Evolutionary conservation across 2,329 filamentous ascomycete genomes (phyloP).

Genomic region (Neofusicoccum laricinum): DNA sequence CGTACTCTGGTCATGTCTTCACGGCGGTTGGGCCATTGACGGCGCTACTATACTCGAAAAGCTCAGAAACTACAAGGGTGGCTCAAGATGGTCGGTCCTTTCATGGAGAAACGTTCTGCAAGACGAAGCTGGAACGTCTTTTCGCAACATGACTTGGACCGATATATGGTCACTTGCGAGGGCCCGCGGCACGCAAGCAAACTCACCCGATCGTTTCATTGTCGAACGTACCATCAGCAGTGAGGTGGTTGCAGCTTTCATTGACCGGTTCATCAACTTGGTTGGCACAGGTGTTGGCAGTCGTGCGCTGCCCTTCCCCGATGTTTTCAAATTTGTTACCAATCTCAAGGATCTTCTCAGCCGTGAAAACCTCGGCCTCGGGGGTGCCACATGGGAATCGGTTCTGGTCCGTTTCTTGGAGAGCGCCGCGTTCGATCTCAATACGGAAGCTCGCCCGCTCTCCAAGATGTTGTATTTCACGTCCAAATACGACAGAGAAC

Average conservation of each 20-base stretch:
- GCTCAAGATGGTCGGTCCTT: constrained; percentile 29
- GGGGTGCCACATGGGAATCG: constrained; percentile 43
- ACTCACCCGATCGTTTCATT: constrained; percentile 4
- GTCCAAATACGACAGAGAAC: constrained; percentile 40
- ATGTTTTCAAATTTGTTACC: constrained; percentile 24
- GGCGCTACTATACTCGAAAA: constrained; percentile 40
- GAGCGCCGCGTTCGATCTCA: constrained; percentile 44
- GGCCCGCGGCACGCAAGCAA: constrained; percentile 2
- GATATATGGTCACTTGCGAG: constrained; percentile 5
- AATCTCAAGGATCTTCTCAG: constrained; percentile 37
- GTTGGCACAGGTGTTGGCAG: constrained; percentile 41
- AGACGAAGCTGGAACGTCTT: background rate
- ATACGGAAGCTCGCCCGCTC: constrained; percentile 44
- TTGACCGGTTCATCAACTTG: constrained; percentile 51
- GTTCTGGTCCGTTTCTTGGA: constrained; percentile 51
- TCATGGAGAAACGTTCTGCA: constrained; percentile 40
- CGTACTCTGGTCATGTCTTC: constrained; percentile 51
- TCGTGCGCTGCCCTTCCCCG: constrained; percentile 30
- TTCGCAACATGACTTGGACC: background rate
- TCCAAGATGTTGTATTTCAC: constrained; percentile 39
- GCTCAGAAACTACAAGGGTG: constrained; percentile 23
- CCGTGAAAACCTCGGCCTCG: constrained; percentile 37
- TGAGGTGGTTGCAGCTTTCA: constrained; percentile 56
- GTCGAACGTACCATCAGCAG: constrained; percentile 52
- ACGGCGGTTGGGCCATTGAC: constrained; percentile 46